These are phyloP conservation scores for Cladosporium sp. DNA, from an alignment of 2,329 filamentous ascomycete genomes.

Conservation along the genomic window DNA sequence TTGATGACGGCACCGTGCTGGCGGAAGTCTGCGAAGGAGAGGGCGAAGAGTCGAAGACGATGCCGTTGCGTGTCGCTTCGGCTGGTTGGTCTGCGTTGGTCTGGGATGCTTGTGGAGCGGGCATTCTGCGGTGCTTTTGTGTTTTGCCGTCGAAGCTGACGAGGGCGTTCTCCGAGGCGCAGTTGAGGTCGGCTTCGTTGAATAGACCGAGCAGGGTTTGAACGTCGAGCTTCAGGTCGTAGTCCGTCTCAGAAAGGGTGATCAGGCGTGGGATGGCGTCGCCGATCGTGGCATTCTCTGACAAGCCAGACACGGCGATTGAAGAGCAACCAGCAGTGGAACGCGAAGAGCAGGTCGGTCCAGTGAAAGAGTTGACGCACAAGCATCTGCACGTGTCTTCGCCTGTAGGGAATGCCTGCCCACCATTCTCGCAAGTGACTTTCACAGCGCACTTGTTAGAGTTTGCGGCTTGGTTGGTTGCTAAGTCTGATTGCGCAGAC, in stretches of 20 bases:
- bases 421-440: constrained; percentile 74
- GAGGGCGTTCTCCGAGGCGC: constrained; percentile 80
- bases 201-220: constrained; percentile 73
- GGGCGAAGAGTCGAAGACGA: constrained; percentile 28
- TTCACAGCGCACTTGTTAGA: constrained; percentile 58
- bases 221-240: constrained; percentile 72
- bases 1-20: constrained; percentile 24
- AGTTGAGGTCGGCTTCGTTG: constrained; percentile 73
- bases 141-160: constrained; percentile 72
- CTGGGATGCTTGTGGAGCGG: background rate
- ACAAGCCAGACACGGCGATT: constrained; percentile 44
- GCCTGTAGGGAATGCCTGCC: constrained; percentile 68
- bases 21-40: constrained; percentile 19
- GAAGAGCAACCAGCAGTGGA: constrained; percentile 59
- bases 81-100: constrained; percentile 12
- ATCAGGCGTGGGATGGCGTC: constrained; percentile 75
- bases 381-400: constrained; percentile 72
- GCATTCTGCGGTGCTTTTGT: constrained; percentile 21
- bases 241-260: constrained; percentile 63
- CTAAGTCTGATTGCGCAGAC: constrained; percentile 22
- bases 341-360: constrained; percentile 55
- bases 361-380: constrained; percentile 84
- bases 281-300: constrained; percentile 75
- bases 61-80: constrained; percentile 37
- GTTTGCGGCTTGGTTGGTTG: constrained; percentile 35